phyloP scores from a whole-genome alignment of 352 stramenopile species.

The Phytophthora boehmeriae region DNA sequence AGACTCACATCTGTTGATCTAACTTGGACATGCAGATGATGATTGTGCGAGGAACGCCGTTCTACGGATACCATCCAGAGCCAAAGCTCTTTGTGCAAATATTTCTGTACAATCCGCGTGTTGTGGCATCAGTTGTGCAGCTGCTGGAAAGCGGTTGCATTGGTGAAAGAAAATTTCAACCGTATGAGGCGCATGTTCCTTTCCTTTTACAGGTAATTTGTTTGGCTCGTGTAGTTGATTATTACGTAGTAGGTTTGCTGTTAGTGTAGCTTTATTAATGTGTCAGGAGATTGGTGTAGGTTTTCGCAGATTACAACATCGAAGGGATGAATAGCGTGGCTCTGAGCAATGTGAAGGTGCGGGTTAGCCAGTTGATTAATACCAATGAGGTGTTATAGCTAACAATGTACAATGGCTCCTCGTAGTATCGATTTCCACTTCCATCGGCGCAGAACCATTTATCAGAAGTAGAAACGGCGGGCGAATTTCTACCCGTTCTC shows the following conservation, averaged over 20 bases:
- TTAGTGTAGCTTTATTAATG: too few relatives aligned
- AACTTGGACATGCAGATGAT: conserved; percentile 58
- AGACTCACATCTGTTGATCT: neutral
- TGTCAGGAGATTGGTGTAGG: conserved; percentile 28
- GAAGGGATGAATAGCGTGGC: conserved; percentile 91
- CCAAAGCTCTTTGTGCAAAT: conserved; percentile 89
- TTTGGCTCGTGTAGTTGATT: neutral
- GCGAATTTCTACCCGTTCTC: conserved; percentile 37
- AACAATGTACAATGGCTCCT: conserved; percentile 4
- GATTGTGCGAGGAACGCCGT: conserved; percentile 87
- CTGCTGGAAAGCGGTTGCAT: conserved; percentile 87
- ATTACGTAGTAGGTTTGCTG: too few relatives aligned
- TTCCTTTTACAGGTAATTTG: conserved; percentile 84
- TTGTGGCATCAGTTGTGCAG: conserved; percentile 65
- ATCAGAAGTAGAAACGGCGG: conserved; percentile 3
- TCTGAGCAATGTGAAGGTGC: conserved; percentile 71
- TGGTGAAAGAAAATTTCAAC: conserved; percentile 75
- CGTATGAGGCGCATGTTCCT: conserved; percentile 89
- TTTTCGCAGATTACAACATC: conserved; percentile 93
- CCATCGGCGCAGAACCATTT: conserved; percentile 65
- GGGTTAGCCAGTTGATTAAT: neutral
- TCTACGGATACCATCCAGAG: conserved; percentile 87
- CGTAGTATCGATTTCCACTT: conserved; percentile 72
- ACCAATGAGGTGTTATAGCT: conserved; percentile 6
- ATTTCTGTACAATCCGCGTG: conserved; percentile 86